Evolutionary conservation across 2,329 filamentous ascomycete species (phyloP).

Genomic region (Chaetomiaceae sp.): DNA sequence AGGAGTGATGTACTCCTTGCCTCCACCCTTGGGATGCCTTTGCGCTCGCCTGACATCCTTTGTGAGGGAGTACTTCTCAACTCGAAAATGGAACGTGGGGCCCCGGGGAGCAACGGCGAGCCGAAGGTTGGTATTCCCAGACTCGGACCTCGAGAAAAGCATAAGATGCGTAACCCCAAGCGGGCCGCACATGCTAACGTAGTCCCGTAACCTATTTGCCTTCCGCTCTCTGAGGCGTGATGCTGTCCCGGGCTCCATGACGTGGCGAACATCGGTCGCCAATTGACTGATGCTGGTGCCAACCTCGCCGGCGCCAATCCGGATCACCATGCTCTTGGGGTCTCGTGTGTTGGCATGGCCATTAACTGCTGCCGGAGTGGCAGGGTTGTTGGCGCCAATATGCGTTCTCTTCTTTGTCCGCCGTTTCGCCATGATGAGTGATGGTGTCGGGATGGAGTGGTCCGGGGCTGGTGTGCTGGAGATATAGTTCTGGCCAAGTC

Average conservation of each 20-base stretch:
- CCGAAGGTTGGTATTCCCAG: slow-evolving; percentile 87
- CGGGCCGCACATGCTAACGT: slow-evolving; percentile 90
- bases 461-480: too few relatives aligned
- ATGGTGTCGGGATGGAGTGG: slow-evolving; percentile 12
- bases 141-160: slow-evolving; percentile 83
- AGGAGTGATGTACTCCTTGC: slow-evolving; percentile 78
- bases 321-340: slow-evolving; percentile 97
- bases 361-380: slow-evolving; percentile 43
- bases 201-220: slow-evolving; percentile 84
- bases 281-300: slow-evolving; percentile 87
- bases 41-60: slow-evolving; percentile 83
- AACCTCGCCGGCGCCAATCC: slow-evolving; percentile 89
- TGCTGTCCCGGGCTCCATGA: slow-evolving; percentile 96
- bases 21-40: slow-evolving; percentile 73
- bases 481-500: too few relatives aligned
- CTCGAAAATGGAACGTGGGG: slow-evolving; percentile 87
- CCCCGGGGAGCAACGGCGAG: slow-evolving; percentile 82
- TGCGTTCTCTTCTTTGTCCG: slow-evolving; percentile 88
- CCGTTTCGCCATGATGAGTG: slow-evolving; percentile 63
- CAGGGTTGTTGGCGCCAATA: slow-evolving; percentile 56
- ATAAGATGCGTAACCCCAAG: slow-evolving; percentile 88
- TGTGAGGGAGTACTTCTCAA: slow-evolving; percentile 89
- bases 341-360: slow-evolving; percentile 59
- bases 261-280: slow-evolving; percentile 79
- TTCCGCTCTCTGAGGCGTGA: slow-evolving; percentile 81